Evolutionary conservation across 2,329 filamentous ascomycete species (phyloP), one percentile per base, ranked within the genome.

Genomic region (Phyllachora maydis): DNA sequence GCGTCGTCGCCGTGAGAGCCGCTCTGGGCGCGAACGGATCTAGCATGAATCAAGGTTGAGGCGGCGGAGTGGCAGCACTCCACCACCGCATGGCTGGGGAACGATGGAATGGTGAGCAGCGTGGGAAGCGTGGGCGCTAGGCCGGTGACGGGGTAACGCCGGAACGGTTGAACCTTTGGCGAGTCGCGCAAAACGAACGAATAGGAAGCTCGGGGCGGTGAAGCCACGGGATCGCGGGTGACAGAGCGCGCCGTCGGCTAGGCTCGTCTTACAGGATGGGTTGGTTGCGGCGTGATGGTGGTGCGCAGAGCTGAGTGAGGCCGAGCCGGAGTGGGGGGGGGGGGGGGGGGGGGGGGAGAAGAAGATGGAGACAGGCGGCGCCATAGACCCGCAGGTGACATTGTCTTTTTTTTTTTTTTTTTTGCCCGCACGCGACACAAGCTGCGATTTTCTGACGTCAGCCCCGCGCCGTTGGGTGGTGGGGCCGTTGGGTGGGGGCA

Each of bases 31-130:
- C 45, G 59, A 58, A 49, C 41, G 58, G 45, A 59, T 68, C 64
- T 63, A 68, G 57, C 43, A 48, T 65, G 58, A 56, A 46, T 36
- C 39, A 37, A 33, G 45, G 26, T 19, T 40, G 45, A 46, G 56
- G 57, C 58, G 54, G 58, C 54, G 58, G 63, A 64, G 59, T 33
- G 33, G 34, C 40, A 47, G n/a, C n/a, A n/a, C n/a, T n/a, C n/a
- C 55, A 61, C 61, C 56, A 52, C 64, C 52, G 57, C 65, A 69
- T 68, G 31, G 32, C 30, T 37, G 28, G 23, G 18, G 18, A 4
- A 22, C 14, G 20, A 8, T 7, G 20, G 15, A 6, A 14, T 20
- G 6, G 19, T 20, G 19, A 20, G 12, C 9, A 20, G 6, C 19
- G 7, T n/a, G n/a, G n/a, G n/a, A n/a, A n/a, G n/a, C n/a, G n/a